Conservation (phyloP, 2,329 filamentous ascomycete genomes). For the Eurotiales sp. region DNA sequence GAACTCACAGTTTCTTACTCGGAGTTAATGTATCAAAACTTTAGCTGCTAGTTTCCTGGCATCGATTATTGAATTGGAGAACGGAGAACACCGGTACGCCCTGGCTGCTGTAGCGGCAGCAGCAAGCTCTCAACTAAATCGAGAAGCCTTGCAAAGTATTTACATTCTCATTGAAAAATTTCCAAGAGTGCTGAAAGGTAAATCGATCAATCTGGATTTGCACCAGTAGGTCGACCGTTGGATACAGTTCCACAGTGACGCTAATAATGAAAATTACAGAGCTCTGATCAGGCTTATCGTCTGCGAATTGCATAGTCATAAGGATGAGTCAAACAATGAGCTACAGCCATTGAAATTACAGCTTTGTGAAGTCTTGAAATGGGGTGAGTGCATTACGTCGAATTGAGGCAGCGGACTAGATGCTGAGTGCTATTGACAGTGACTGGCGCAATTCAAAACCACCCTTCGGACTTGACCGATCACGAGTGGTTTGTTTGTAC, state of each 20-base stretch:
- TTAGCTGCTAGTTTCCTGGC: constrained; percentile 5
- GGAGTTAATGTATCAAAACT: background rate
- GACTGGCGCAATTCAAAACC: background rate
- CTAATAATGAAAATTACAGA: constrained; percentile 5
- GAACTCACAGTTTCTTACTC: background rate
- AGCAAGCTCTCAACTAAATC: background rate
- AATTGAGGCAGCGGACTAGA: background rate
- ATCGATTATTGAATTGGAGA: constrained; percentile 2
- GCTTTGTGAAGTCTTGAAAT: constrained; percentile 4
- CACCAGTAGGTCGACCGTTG: constrained; percentile 2
- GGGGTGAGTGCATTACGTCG: background rate
- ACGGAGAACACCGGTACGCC: constrained; percentile 8
- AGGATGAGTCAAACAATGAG: background rate
- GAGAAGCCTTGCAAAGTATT: constrained; percentile 6
- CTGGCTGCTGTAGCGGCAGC: constrained; percentile 9
- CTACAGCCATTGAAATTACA: background rate
- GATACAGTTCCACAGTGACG: background rate
- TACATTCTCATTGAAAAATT: background rate
- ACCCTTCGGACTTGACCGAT: constrained; percentile 2
- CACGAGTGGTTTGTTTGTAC: constrained; percentile 14
- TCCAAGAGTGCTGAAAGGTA: background rate
- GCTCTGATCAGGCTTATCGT: constrained; percentile 7
- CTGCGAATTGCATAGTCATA: no score
- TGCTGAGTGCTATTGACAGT: background rate
- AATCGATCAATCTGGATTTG: constrained; percentile 1